phyloP scores from a whole-genome alignment of 768 basidiomycete genomes.

The Amanita pseudoporphyria region DNA sequence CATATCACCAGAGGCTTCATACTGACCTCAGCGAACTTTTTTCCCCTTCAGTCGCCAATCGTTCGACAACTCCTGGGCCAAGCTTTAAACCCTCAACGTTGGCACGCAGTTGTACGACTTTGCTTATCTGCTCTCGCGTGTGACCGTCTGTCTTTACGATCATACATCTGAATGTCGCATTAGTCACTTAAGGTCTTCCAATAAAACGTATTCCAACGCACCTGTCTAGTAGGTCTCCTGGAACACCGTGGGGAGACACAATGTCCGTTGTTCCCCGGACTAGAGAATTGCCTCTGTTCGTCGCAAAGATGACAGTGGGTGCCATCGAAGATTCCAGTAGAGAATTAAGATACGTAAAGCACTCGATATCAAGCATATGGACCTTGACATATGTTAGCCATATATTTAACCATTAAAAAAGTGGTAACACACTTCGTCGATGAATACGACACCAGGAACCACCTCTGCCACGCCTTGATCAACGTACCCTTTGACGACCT shows the following conservation, averaged over 20 bases:
- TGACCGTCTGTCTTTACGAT: conserved; percentile 91
- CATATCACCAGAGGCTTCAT: not conserved
- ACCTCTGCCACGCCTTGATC: conserved; percentile 98
- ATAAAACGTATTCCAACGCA: conserved; percentile 23
- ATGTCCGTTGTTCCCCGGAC: conserved; percentile 93
- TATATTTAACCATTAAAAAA: not conserved
- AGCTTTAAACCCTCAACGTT: conserved; percentile 80
- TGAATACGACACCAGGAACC: conserved; percentile 95
- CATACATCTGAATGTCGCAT: conserved; percentile 51
- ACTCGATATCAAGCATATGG: conserved; percentile 99
- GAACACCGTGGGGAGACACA: conserved; percentile 86
- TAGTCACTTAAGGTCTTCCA: not conserved
- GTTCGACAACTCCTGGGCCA: conserved; percentile 67
- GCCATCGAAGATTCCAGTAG: conserved; percentile 95
- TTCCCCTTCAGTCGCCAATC: conserved; percentile 74
- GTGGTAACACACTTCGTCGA: conserved; percentile 73
- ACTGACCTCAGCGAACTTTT: conserved; percentile 69
- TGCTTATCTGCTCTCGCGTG: conserved; percentile 72
- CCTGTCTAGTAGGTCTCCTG: conserved; percentile 90
- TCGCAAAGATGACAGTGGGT: conserved; percentile 94
- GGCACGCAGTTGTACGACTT: conserved; percentile 80
- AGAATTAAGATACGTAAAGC: conserved; percentile 96
- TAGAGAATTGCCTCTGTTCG: conserved; percentile 87
- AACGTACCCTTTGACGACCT: conserved; percentile 94
- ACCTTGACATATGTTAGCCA: conserved; percentile 42